These are phyloP conservation scores for Chaetomium sp. DNA, from an alignment of 2,329 filamentous ascomycete genomes.

Conservation along the genomic window DNA sequence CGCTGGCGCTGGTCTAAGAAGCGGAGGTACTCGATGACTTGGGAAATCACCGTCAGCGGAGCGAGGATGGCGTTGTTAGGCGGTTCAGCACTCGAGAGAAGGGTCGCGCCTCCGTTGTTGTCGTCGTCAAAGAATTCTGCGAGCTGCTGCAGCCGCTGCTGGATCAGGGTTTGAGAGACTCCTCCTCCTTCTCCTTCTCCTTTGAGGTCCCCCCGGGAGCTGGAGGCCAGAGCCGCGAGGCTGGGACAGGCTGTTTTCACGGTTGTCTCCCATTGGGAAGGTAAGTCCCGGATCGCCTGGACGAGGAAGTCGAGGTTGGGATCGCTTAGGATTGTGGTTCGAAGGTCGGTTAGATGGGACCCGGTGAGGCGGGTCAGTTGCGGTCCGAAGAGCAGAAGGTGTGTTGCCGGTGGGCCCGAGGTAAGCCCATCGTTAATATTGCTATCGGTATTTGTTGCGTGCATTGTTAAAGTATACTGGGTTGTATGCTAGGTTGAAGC, in stretches of 20 bases:
- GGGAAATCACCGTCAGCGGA: background rate
- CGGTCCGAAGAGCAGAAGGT: background rate
- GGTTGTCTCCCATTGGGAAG: background rate
- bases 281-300: background rate
- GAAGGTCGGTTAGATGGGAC: background rate
- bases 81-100: background rate
- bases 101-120: background rate
- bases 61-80: background rate
- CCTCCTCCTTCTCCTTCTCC: too few relatives aligned
- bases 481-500: background rate
- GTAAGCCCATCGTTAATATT: background rate
- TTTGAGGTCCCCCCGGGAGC: background rate
- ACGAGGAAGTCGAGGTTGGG: background rate
- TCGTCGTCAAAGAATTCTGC: background rate
- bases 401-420: background rate
- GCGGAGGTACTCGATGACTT: background rate
- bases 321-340: background rate
- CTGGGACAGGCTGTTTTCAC: background rate
- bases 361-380: background rate
- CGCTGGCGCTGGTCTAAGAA: background rate
- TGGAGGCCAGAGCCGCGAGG: background rate
- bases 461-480: background rate
- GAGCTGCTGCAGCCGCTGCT: background rate
- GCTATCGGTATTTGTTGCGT: background rate
- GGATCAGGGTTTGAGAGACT: background rate